Percentiles rank a stretch among this genome's conserved stretches.
phyloP scores from a whole-genome alignment of 1,139 yeast genomes.

The Scheffersomyces cryptocercus region DNA sequence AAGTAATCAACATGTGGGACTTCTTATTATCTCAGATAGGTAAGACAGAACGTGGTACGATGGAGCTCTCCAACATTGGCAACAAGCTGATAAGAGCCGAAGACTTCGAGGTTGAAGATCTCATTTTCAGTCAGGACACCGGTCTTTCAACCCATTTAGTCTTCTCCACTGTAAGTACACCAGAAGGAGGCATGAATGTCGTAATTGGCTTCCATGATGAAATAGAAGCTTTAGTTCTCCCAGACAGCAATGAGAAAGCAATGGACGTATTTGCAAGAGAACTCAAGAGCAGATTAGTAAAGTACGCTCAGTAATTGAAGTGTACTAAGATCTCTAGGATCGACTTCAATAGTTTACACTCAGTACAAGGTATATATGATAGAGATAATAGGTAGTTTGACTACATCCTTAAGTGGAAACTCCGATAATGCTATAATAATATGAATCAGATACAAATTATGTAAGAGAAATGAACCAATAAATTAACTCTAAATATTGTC shows the following conservation, averaged over 20 bases:
- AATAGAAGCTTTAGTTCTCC: constrained; percentile 5
- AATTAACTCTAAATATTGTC: too few species aligned
- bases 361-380: too few species aligned
- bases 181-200: constrained; percentile 23
- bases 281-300: background rate
- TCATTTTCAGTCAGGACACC: constrained; percentile 27
- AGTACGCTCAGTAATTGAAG: background rate
- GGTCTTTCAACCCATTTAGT: constrained; percentile 23
- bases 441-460: too few species aligned
- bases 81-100: constrained; percentile 7
- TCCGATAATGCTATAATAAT: too few species aligned
- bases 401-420: too few species aligned
- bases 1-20: constrained; percentile 13
- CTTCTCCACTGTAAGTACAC: constrained; percentile 20
- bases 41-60: constrained; percentile 13
- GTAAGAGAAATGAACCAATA: background rate
- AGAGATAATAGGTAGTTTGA: too few species aligned
- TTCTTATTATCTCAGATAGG: constrained; percentile 6
- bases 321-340: background rate
- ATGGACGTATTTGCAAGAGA: constrained; percentile 1
- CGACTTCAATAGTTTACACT: background rate
- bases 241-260: constrained; percentile 1
- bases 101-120: constrained; percentile 19
- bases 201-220: constrained; percentile 18
- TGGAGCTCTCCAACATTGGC: constrained; percentile 34